Percentiles rank a stretch among this genome's conserved stretches.
phyloP scores from a whole-genome alignment of 2,329 filamentous ascomycete species.

The Malbranchea cinnamomea region DNA sequence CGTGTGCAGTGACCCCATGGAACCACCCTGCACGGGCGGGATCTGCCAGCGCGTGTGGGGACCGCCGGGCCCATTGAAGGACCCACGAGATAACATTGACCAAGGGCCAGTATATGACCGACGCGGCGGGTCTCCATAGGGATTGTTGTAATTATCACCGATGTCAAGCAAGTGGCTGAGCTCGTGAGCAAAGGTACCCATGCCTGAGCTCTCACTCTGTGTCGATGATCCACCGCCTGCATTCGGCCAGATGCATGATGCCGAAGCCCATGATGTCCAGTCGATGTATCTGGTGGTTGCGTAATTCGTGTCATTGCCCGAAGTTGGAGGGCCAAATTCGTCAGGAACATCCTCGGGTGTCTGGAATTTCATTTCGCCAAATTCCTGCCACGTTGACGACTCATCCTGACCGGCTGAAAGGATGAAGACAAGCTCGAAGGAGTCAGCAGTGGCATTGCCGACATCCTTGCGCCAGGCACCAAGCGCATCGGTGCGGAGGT shows the following conservation, averaged over 20 bases:
- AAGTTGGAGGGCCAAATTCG: conserved; percentile 8
- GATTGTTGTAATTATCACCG: conserved; percentile 12
- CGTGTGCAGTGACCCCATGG: conserved; percentile 10
- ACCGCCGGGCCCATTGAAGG: conserved; percentile 11
- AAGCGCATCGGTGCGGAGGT: conserved; percentile 9
- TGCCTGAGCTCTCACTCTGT: conserved; percentile 11
- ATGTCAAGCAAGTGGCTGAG: conserved; percentile 11
- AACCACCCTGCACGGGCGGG: conserved; percentile 7
- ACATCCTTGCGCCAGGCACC: conserved; percentile 10
- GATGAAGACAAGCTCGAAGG: conserved; percentile 11
- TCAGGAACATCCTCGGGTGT: conserved; percentile 8
- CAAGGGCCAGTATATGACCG: conserved; percentile 10
- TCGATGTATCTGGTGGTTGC: conserved; percentile 10
- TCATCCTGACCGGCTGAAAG: conserved; percentile 11
- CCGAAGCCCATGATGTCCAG: conserved; percentile 11
- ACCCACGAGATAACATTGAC: conserved; percentile 12
- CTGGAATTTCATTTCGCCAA: conserved; percentile 11
- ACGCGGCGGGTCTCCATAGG: conserved; percentile 7
- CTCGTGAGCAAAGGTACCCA: conserved; percentile 11
- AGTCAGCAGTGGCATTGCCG: conserved; percentile 8
- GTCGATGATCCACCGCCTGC: conserved; percentile 9
- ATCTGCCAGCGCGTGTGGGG: conserved; percentile 10
- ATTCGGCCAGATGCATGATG: conserved; percentile 11
- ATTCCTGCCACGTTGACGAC: conserved; percentile 11
- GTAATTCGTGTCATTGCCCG: conserved; percentile 5